Base-by-base conservation (phyloP, 2,329 filamentous ascomycete genomes). In the Arthrobotrys conoides region DNA sequence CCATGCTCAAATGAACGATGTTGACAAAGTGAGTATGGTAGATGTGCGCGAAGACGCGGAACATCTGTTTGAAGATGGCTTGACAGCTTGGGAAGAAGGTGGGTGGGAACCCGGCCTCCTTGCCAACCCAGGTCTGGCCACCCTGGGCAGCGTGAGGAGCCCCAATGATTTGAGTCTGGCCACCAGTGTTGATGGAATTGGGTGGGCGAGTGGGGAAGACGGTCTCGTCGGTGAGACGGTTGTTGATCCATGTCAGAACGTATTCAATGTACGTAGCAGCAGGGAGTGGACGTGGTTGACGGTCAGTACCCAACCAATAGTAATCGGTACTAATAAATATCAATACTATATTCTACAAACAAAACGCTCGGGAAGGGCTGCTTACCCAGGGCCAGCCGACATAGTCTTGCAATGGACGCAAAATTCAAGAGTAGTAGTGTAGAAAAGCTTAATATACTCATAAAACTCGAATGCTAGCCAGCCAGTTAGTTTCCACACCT, bases 21-120 rank as follows among this genome's bases (percentile, higher is more conserved):
- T 92, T 92, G 81, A 93, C 92, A 85, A 93, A 99, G 85, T 99
- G 96, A 72, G 94, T 93, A 89, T 97, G 97, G 87, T 99, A 99
- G 79, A 99, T 90, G 85, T 99, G 96, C 59, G 96, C 92, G 83
- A 99, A 99, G 82, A 97, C 95, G 76, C 96, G 92, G 88, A 99
- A 98, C 92, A 99, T 98, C 86, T 97, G 96, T 82, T 94, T 92
- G 87, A 97, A 95, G 83, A 97, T 96, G 81, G 91, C 91, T 87
- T 96, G 94, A 87, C 95, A 96, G 82, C 97, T 94, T 79, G 91
- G 90, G 82, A 95, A 88, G 84, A 97, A 98, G 81, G 93, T 92
- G 80, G 92, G 90, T 1, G 96, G 96, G 85, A 99, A 99, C 3
- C 95, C 95, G 78, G 93, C 96, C 57, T 92, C 90, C 86, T 96